Evolutionary conservation across 352 stramenopile species (phyloP), one percentile per base, ranked within the genome.

Genomic region (Pseudoperonospora humuli): DNA sequence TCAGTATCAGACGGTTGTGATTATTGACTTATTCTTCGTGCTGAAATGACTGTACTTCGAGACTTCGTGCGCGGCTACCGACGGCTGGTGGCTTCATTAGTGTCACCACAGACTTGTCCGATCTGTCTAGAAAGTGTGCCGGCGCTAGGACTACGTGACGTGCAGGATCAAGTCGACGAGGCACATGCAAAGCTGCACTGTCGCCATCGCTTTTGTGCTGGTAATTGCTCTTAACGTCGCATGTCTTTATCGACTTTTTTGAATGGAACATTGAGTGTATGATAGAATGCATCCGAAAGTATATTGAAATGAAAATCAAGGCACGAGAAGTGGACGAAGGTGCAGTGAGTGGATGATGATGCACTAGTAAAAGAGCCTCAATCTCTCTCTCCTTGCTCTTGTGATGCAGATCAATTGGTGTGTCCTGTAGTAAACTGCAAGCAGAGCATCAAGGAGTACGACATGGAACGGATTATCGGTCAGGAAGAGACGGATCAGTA

Each of bases 51-150:
- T 15, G 31, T 81, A 31, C 38, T 83, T 31, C 54, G 61, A 32
- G 36, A 59, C n/a, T 54, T 86, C 19, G 54, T 82, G 45, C 74
- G 70, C 39, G 52, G 69, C 25, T 80, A 71, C 28, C 59, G 69
- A 27, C 71, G 71, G 14, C 50, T 80, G 7, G 59, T 67, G 31
- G 70, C 70, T 39, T 70, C 74, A 33, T 44, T 86, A 15, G 48
- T 68, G 18, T 14, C 54, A 23, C 66, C 64, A 0, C 40, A 52
- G 29, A 46, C 21, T 36, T 86, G 75, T 39, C 67, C 70, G 27
- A 83, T 86, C 34, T 86, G 75, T 28, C 39, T 85, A 37, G 70
- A 87, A n/a, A 20, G 41, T 18, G 60, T 87, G 7, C 72, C 75
- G 0, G 43, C 77, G 37, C 41, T 77, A 23, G 51, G 37, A 14